phyloP scores from a whole-genome alignment of 176 grass and related monocot species.

The Eleusine coracana region DNA sequence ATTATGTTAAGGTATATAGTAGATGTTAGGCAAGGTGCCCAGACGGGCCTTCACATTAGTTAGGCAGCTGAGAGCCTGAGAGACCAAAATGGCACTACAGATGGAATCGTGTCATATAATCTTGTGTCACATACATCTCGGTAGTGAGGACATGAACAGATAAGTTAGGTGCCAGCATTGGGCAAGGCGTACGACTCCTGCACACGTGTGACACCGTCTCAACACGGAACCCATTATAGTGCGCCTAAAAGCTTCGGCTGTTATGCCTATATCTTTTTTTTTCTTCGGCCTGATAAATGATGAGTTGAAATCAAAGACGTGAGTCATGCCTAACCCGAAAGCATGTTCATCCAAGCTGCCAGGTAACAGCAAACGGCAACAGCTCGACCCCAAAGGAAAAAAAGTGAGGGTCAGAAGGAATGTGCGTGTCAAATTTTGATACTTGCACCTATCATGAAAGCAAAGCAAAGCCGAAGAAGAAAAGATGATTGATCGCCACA shows the following conservation, averaged over 20 bases:
- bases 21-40: slow-evolving; percentile 11
- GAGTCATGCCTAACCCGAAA: slow-evolving; percentile 50
- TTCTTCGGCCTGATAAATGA: slow-evolving; percentile 20
- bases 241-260: slow-evolving; percentile 31
- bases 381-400: slow-evolving; percentile 19
- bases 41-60: neutral
- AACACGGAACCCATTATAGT: slow-evolving; percentile 12
- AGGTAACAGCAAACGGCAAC: slow-evolving; percentile 38
- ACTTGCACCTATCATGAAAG: slow-evolving; percentile 51
- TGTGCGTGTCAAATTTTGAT: slow-evolving; percentile 57
- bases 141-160: slow-evolving; percentile 8
- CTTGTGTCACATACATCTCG: slow-evolving; percentile 30
- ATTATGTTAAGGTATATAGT: too few relatives aligned
- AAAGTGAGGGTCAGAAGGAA: neutral
- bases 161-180: slow-evolving; percentile 24
- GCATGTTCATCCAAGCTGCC: slow-evolving; percentile 15
- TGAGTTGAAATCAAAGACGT: slow-evolving; percentile 45
- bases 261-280: neutral
- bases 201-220: slow-evolving; percentile 45
- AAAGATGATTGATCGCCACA: slow-evolving; percentile 20
- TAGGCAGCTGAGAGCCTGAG: slow-evolving; percentile 9
- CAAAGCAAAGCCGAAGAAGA: slow-evolving; percentile 9
- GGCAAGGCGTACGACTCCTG: neutral
- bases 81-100: neutral
- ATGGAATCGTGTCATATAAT: neutral